Percentiles rank a stretch among this genome's conserved stretches.
Evolutionary conservation across 2,329 filamentous ascomycete genomes (phyloP).

Genomic region (Fusarium kyushuense): DNA sequence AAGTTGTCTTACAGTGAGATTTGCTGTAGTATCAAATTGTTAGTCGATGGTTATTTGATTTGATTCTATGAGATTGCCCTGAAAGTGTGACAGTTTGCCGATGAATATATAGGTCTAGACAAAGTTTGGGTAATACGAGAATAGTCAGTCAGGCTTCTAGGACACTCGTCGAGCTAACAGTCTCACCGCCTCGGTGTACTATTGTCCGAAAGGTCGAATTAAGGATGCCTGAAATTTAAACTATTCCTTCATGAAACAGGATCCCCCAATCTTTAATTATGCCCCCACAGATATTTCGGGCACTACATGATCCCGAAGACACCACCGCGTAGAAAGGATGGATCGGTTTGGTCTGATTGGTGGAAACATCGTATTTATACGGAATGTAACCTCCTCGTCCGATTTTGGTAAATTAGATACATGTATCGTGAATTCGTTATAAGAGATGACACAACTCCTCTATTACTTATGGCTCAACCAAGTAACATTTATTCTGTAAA

Average conservation of each 20-base stretch:
- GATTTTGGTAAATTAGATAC: conserved; percentile 8
- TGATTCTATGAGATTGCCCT: too few relatives aligned
- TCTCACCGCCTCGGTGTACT: not conserved
- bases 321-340: conserved; percentile 16
- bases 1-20: not conserved
- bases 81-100: too few relatives aligned
- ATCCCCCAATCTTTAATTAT: conserved; percentile 14
- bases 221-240: not conserved
- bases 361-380: conserved; percentile 26
- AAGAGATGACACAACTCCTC: not conserved
- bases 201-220: not conserved
- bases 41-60: too few relatives aligned
- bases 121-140: not conserved
- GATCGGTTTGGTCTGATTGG: conserved; percentile 11
- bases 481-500: not conserved
- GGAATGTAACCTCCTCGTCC: conserved; percentile 21
- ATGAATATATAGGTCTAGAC: not conserved
- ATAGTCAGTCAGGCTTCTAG: not conserved
- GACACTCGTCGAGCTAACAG: not conserved
- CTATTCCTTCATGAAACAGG: not conserved
- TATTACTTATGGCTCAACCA: not conserved
- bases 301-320: conserved; percentile 6
- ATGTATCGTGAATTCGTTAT: not conserved
- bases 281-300: not conserved
- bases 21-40: not conserved